phyloP scores from a whole-genome alignment of 2,329 filamentous ascomycete genomes.

The Grosmannia huntii region DNA sequence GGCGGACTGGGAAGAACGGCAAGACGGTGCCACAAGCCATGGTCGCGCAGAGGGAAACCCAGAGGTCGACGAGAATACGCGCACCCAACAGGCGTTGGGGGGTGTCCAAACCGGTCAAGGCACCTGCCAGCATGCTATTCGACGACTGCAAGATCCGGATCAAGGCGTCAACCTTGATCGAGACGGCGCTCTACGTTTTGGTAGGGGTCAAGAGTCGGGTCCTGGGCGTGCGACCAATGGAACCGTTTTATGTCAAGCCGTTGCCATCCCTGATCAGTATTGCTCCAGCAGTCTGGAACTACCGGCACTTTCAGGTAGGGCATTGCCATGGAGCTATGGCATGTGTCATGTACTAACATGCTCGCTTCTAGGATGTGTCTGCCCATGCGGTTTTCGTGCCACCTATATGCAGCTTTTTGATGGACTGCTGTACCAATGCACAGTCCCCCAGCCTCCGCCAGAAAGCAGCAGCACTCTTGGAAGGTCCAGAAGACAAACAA shows the following conservation, averaged over 20 bases:
- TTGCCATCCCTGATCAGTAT: conserved; percentile 7
- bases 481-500: not conserved
- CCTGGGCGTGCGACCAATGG: conserved; percentile 1
- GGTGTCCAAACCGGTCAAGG: not conserved
- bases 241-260: not conserved
- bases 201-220: conserved; percentile 5
- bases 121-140: not conserved
- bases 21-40: not conserved
- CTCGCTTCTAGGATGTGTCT: conserved; percentile 1
- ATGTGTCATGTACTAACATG: not conserved
- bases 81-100: not conserved
- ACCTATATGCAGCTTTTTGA: conserved; percentile 5
- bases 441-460: conserved; percentile 8
- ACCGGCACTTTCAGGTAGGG: conserved; percentile 9
- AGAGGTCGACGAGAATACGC: not conserved
- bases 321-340: not conserved
- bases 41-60: not conserved
- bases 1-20: not conserved
- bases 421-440: conserved; percentile 5
- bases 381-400: conserved; percentile 4
- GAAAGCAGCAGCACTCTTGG: conserved; percentile 2
- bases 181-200: conserved; percentile 4
- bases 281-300: conserved; percentile 13
- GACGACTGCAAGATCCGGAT: not conserved
- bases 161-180: not conserved